A percentile compares a stretch with the other conserved stretches of the same genome.
These are phyloP conservation scores for Moesziomyces globuligerus DNA, from an alignment of 1,284 basidiomycete species.

Conservation along the genomic window DNA sequence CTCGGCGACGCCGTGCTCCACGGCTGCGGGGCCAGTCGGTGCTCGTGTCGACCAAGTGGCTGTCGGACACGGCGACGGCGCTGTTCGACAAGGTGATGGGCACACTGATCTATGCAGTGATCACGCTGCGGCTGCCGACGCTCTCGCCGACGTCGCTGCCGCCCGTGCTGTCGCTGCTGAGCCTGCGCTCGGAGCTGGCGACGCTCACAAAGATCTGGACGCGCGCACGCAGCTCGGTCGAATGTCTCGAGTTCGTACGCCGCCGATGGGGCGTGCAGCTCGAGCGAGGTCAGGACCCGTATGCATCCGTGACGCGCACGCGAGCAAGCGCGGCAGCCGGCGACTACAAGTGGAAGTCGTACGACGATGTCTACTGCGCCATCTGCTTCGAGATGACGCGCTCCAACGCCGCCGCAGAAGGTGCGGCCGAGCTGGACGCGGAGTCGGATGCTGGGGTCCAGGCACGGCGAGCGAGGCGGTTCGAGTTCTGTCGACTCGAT, in stretches of 20 bases:
- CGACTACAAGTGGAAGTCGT: slow-evolving; percentile 45
- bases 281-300: slow-evolving; percentile 21
- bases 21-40: slow-evolving; percentile 44
- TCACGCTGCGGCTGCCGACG: slow-evolving; percentile 48
- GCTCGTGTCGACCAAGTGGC: slow-evolving; percentile 47
- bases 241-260: slow-evolving; percentile 55
- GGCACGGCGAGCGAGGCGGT: not conserved
- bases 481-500: slow-evolving; percentile 42
- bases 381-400: slow-evolving; percentile 53
- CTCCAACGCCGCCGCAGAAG: not conserved
- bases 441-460: not conserved
- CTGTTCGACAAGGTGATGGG: slow-evolving; percentile 48
- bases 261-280: slow-evolving; percentile 46
- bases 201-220: slow-evolving; percentile 44
- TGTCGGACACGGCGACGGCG: slow-evolving; percentile 42
- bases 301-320: slow-evolving; percentile 17
- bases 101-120: slow-evolving; percentile 38
- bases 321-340: slow-evolving; percentile 26
- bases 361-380: slow-evolving; percentile 45
- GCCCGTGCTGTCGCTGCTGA: slow-evolving; percentile 46
- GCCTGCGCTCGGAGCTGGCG: slow-evolving; percentile 43
- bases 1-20: slow-evolving; percentile 38
- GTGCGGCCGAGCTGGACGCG: not conserved
- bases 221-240: slow-evolving; percentile 36
- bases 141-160: slow-evolving; percentile 51